These are phyloP conservation scores for Stropharia rugosoannulata DNA, from an alignment of 768 basidiomycete species.

Conservation along the genomic window DNA sequence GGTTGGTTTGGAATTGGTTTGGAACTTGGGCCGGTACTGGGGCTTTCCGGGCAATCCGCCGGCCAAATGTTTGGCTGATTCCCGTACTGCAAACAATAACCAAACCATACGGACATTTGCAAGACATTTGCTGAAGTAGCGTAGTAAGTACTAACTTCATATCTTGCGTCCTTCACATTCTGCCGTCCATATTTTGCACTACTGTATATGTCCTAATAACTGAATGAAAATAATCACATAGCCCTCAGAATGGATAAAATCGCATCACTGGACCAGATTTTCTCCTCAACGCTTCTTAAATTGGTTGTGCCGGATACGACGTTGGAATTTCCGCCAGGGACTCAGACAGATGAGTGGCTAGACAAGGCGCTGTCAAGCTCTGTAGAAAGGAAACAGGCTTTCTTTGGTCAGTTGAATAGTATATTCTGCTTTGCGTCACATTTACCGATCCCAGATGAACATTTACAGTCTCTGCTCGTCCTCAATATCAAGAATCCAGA, in stretches of 20 bases:
- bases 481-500: slow-evolving; percentile 63
- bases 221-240: not conserved
- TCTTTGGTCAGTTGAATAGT: slow-evolving; percentile 59
- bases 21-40: too few relatives aligned
- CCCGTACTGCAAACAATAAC: too few relatives aligned
- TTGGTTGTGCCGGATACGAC: slow-evolving; percentile 68
- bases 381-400: slow-evolving; percentile 62
- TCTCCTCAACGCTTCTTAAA: slow-evolving; percentile 56
- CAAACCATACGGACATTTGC: too few relatives aligned
- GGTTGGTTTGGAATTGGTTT: too few relatives aligned
- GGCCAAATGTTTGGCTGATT: too few relatives aligned
- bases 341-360: slow-evolving; percentile 56
- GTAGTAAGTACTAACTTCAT: too few relatives aligned
- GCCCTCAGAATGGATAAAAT: slow-evolving; percentile 1
- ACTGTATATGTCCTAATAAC: too few relatives aligned
- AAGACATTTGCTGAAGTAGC: too few relatives aligned
- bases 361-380: slow-evolving; percentile 36
- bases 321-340: slow-evolving; percentile 53
- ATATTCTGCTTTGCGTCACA: slow-evolving; percentile 12
- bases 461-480: slow-evolving; percentile 47
- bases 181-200: too few relatives aligned
- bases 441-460: slow-evolving; percentile 48
- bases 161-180: too few relatives aligned
- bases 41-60: too few relatives aligned
- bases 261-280: slow-evolving; percentile 57